Percentiles rank a stretch among this genome's conserved stretches.
phyloP scores from a whole-genome alignment of 805 yeast genomes.

The Cyberlindnera amylophila region DNA sequence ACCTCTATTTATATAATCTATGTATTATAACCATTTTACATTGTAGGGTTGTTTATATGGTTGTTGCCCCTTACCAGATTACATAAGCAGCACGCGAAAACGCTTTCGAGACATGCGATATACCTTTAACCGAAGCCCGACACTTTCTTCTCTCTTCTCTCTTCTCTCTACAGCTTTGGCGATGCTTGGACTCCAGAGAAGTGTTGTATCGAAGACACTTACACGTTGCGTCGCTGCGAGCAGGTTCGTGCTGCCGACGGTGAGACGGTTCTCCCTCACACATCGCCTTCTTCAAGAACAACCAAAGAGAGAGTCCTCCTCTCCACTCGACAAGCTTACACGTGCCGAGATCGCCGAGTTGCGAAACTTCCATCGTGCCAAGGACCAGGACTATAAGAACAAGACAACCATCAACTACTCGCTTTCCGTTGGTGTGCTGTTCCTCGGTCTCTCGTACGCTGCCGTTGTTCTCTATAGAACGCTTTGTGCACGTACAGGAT shows the following conservation, averaged over 20 bases:
- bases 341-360: constrained; percentile 25
- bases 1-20: neutral
- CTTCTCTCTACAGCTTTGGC: too few relatives aligned
- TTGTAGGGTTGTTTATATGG: too few relatives aligned
- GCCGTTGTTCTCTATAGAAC: constrained; percentile 92
- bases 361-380: constrained; percentile 20
- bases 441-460: constrained; percentile 76
- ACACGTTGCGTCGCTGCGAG: too few relatives aligned
- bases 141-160: too few relatives aligned
- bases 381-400: constrained; percentile 19
- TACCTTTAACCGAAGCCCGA: too few relatives aligned
- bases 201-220: too few relatives aligned
- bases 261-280: constrained; percentile 1
- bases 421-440: constrained; percentile 62
- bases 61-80: neutral
- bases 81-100: neutral
- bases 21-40: too few relatives aligned
- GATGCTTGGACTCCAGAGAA: too few relatives aligned
- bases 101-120: neutral
- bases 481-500: constrained; percentile 91
- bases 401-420: constrained; percentile 61
- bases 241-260: neutral
- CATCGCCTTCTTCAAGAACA: constrained; percentile 7
- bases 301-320: constrained; percentile 7
- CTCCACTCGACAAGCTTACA: constrained; percentile 19